Percentiles rank a stretch among this genome's conserved stretches.
Evolutionary conservation across 2,329 filamentous ascomycete species (phyloP).

Genomic region (Sclerotinia borealis): DNA sequence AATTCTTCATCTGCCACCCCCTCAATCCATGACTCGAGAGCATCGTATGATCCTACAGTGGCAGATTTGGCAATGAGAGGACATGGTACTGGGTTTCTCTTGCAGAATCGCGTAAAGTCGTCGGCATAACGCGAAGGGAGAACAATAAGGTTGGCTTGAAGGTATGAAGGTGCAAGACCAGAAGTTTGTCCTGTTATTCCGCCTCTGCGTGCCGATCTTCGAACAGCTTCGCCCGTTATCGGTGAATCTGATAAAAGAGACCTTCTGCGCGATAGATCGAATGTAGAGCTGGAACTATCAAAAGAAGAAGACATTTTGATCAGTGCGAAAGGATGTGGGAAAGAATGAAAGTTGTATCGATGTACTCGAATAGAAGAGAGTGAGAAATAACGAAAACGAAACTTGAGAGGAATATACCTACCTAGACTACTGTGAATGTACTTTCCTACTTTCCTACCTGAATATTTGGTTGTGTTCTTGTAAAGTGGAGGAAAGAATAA

Average conservation of each 20-base stretch:
- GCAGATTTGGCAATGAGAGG: slow-evolving; percentile 18
- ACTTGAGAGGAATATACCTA: not conserved
- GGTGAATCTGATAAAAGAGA: not conserved
- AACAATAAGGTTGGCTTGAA: slow-evolving; percentile 9
- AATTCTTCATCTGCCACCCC: slow-evolving; percentile 31
- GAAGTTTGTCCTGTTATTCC: not conserved
- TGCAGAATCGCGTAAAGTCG: slow-evolving; percentile 3
- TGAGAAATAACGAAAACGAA: not conserved
- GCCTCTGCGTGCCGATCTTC: not conserved
- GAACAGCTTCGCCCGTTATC: not conserved
- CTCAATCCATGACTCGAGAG: slow-evolving; percentile 19
- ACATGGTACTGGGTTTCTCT: slow-evolving; percentile 9
- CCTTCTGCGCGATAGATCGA: not conserved
- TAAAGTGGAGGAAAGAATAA: not conserved
- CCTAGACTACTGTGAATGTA: not conserved
- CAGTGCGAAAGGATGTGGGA: not conserved
- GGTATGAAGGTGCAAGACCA: slow-evolving; percentile 1
- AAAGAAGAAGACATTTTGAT: not conserved
- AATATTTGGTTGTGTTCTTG: not conserved
- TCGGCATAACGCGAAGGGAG: slow-evolving; percentile 6
- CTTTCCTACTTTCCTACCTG: not conserved
- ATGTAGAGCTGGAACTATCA: not conserved
- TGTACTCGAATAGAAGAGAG: no score
- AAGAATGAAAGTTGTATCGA: not conserved
- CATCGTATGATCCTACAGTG: not conserved